These are phyloP conservation scores for Carnegiea gigantea DNA, from an alignment of 179 eudicot genomes.

Conservation along the genomic window DNA sequence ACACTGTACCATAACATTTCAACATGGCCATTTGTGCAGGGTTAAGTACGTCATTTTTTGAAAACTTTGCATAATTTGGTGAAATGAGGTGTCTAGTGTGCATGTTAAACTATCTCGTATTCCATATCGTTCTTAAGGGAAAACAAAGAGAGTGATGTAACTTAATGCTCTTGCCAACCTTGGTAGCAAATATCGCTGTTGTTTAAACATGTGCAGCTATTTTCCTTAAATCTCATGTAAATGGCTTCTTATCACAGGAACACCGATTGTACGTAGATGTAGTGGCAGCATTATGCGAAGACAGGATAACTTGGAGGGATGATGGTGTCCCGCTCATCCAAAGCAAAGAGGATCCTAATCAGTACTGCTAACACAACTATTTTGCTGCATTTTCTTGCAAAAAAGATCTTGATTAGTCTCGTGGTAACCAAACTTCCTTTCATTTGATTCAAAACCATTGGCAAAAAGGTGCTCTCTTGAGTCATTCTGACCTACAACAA, in stretches of 20 bases:
- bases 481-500: neutral
- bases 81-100: neutral
- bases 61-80: neutral
- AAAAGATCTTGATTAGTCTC: neutral
- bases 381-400: neutral
- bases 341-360: constrained; percentile 59
- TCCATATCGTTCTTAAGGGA: neutral
- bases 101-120: neutral
- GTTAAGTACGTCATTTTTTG: neutral
- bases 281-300: constrained; percentile 74
- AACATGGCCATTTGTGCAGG: neutral
- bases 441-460: neutral
- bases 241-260: constrained; percentile 40
- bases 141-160: neutral
- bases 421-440: neutral
- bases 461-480: neutral
- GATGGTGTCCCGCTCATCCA: constrained; percentile 87
- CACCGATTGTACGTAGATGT: constrained; percentile 74
- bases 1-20: neutral
- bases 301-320: constrained; percentile 72
- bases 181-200: no score
- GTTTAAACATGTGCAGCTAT: neutral
- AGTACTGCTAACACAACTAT: constrained; percentile 34
- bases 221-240: neutral
- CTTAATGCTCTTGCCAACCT: neutral